phyloP scores from a whole-genome alignment of 2,329 filamentous ascomycete species.

The Penicillium sclerotigenum region DNA sequence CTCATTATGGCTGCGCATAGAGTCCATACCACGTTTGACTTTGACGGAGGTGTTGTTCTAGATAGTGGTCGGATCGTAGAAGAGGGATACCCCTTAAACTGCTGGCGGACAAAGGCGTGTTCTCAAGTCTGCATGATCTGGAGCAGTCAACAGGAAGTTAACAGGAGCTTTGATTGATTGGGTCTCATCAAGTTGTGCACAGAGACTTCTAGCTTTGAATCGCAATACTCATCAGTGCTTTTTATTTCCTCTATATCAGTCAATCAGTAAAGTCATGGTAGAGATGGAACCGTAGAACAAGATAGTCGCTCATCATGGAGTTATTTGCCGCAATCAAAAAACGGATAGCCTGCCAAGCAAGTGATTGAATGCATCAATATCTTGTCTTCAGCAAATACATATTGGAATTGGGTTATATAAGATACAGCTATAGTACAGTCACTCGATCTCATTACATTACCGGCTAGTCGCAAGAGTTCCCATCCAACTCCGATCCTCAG shows the following conservation, averaged over 20 bases:
- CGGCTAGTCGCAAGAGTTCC: conserved; percentile 28
- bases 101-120: background rate
- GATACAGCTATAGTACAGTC: conserved; percentile 1
- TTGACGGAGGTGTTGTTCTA: conserved; percentile 18
- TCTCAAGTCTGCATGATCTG: background rate
- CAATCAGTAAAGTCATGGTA: background rate
- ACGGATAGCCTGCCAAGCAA: no score
- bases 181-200: background rate
- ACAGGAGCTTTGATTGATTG: background rate
- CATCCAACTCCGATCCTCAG: conserved; percentile 35
- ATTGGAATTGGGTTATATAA: background rate
- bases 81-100: conserved; percentile 8
- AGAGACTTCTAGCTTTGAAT: background rate
- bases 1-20: conserved; percentile 22
- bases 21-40: conserved; percentile 15
- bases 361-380: no score
- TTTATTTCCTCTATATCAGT: background rate
- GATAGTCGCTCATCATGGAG: background rate
- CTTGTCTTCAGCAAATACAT: background rate
- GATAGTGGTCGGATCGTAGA: conserved; percentile 14
- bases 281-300: background rate
- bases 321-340: no score
- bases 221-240: background rate
- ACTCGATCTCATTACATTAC: background rate
- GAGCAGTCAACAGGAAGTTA: background rate